phyloP scores from a whole-genome alignment of 2,329 filamentous ascomycete genomes.

The Fusarium longipes region DNA sequence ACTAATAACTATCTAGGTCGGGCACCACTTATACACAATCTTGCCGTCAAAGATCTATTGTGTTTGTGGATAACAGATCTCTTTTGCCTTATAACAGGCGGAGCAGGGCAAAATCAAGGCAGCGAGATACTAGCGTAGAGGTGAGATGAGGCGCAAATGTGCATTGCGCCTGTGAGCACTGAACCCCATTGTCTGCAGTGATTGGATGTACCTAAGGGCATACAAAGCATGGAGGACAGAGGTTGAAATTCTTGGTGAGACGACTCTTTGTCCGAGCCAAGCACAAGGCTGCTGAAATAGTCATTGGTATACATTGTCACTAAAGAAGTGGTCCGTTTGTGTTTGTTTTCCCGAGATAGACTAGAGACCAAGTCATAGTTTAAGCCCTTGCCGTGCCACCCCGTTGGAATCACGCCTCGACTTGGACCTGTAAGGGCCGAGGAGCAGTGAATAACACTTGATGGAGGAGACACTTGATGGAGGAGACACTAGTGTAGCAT shows the following conservation, averaged over 20 bases:
- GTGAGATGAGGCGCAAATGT: neutral
- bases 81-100: neutral
- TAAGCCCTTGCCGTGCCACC: neutral
- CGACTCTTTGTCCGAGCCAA: neutral
- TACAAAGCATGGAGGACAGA: neutral
- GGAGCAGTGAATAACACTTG: neutral
- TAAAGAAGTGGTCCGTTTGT: neutral
- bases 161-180: neutral
- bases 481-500: neutral
- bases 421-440: neutral
- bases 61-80: neutral
- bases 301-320: neutral
- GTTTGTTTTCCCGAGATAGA: neutral
- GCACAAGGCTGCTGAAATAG: neutral
- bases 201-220: neutral
- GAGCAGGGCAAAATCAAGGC: neutral
- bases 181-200: neutral
- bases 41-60: neutral
- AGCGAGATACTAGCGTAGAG: neutral
- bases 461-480: too few species aligned
- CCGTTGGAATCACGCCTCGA: neutral
- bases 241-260: neutral
- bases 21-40: neutral
- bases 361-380: neutral
- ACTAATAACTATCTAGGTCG: too few species aligned